A percentile compares a stretch with the other conserved stretches of the same genome.
Conservation (phyloP, 805 yeast species). For the Sungouiozyma intestinalis region DNA sequence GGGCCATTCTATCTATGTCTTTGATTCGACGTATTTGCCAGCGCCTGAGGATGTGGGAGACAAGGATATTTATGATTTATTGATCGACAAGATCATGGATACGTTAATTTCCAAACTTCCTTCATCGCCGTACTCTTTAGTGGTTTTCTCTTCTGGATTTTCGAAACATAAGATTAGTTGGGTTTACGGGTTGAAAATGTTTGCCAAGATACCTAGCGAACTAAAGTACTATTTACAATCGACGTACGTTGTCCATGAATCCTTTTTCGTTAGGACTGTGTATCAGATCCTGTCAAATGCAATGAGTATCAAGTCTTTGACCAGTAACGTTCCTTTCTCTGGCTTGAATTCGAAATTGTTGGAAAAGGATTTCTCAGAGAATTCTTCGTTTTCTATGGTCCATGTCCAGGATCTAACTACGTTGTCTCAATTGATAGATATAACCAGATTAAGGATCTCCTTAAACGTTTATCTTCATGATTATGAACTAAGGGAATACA, state of each 20-base stretch:
- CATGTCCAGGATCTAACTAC: slow-evolving; percentile 43
- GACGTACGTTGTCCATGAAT: slow-evolving; percentile 78
- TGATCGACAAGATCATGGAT: slow-evolving; percentile 44
- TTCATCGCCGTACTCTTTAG: slow-evolving; percentile 47
- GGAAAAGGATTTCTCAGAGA: slow-evolving; percentile 6
- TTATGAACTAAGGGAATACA: slow-evolving; percentile 38
- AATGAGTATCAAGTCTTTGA: slow-evolving; percentile 37
- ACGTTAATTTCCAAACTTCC: slow-evolving; percentile 52
- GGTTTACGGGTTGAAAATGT: slow-evolving; percentile 61
- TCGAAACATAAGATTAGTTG: slow-evolving; percentile 39
- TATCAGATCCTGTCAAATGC: slow-evolving; percentile 62
- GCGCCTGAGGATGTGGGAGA: slow-evolving; percentile 36
- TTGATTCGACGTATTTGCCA: slow-evolving; percentile 78
- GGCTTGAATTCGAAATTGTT: slow-evolving; percentile 3
- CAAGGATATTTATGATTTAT: slow-evolving; percentile 29
- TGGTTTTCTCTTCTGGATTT: slow-evolving; percentile 78
- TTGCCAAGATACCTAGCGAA: slow-evolving; percentile 46
- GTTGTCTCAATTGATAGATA: slow-evolving; percentile 53
- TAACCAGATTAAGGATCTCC: slow-evolving; percentile 66
- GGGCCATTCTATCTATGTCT: slow-evolving; percentile 61
- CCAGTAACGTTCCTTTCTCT: slow-evolving; percentile 3
- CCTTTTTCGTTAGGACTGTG: slow-evolving; percentile 76
- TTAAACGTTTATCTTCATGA: slow-evolving; percentile 66
- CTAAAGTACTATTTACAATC: slow-evolving; percentile 45
- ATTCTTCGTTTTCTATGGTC: slow-evolving; percentile 16